phyloP scores from a whole-genome alignment of 2,329 filamentous ascomycete species.

The Alternaria atra region DNA sequence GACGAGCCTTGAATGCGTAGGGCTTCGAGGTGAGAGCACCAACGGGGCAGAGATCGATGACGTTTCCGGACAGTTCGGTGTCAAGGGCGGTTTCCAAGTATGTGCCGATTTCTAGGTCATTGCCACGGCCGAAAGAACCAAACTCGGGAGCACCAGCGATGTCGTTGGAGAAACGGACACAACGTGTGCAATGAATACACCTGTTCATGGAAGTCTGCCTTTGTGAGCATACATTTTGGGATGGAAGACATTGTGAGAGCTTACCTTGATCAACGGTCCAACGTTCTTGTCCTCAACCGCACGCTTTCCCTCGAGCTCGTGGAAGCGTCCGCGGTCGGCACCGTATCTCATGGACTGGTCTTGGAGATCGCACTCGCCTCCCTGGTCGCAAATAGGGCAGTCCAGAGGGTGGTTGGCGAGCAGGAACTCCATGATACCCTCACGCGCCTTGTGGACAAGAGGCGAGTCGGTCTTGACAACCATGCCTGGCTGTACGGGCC shows the following conservation, averaged over 20 bases:
- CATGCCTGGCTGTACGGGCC: slow-evolving; percentile 98
- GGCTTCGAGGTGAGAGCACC: slow-evolving; percentile 97
- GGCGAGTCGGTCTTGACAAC: slow-evolving; percentile 98
- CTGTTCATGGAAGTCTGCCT: slow-evolving; percentile 93
- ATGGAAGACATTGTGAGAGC: background rate
- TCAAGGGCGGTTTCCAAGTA: slow-evolving; percentile 95
- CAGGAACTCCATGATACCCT: slow-evolving; percentile 99
- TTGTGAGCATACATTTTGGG: slow-evolving; percentile 35
- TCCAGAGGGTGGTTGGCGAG: slow-evolving; percentile 96
- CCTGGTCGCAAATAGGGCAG: slow-evolving; percentile 98
- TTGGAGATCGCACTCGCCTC: slow-evolving; percentile 98
- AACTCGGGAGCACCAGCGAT: slow-evolving; percentile 95
- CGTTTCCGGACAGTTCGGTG: slow-evolving; percentile 93
- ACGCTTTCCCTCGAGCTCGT: slow-evolving; percentile 94
- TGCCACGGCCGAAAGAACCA: slow-evolving; percentile 92
- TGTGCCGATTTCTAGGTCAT: slow-evolving; percentile 97
- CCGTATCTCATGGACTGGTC: slow-evolving; percentile 99
- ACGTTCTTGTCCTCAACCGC: slow-evolving; percentile 99
- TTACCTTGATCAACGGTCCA: slow-evolving; percentile 86
- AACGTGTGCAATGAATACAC: slow-evolving; percentile 98
- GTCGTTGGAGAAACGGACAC: slow-evolving; percentile 97
- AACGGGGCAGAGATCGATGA: slow-evolving; percentile 97
- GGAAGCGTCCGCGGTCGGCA: slow-evolving; percentile 93
- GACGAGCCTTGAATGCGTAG: slow-evolving; percentile 94
- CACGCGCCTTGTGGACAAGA: slow-evolving; percentile 94